Evolutionary conservation across 345 rosid species (phyloP), one percentile per base, ranked within the genome.

Genomic region (Turritis glabra): DNA sequence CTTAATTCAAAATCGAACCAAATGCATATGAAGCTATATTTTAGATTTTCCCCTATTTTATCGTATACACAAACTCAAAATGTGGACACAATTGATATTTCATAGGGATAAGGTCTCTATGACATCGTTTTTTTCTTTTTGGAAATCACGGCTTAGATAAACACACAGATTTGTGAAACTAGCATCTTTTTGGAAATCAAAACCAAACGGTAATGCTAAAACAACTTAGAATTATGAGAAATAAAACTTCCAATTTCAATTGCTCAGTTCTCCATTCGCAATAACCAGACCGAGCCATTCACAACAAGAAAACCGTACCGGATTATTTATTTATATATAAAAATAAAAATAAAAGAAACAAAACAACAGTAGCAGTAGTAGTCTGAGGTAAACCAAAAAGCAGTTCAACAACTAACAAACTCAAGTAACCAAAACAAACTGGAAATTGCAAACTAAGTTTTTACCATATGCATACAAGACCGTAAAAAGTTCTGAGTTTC

Each of bases 311-410:
- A 63, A 58, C 74, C 48, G 17, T 53, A 69, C 65, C 33, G 64
- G 71, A 44, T 76, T 69, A 76, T 70, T 69, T 61, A 76, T 69
- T 22, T 54, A 40, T 29, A 61, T 8, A 2, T n/a, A 8, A 10
- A 58, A 13, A 61, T 8, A 2, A 6, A 8, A 10, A 58, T 7
- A 64, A 66, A 27, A 15, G 44, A 51, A 58, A 51, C 27, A 26
- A 32, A 38, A 38, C 15, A 64, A 2, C 58, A 64, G 3, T 38
- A 46, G 25, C 8, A 54, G 67, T 5, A 48, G 7, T 7, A 22
- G 40, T 66, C 59, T 56, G 32, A 9, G 18, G 44, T 35, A 67
- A 61, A 18, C 43, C 44, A 67, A 25, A 67, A 67, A 22, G 74
- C n/a, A 74, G 35, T 50, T 26, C 35, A 67, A 61, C 40, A 52